These are phyloP conservation scores for Gracilaria domingensis DNA, from an alignment of 23 red algal genomes.

Conservation along the genomic window DNA sequence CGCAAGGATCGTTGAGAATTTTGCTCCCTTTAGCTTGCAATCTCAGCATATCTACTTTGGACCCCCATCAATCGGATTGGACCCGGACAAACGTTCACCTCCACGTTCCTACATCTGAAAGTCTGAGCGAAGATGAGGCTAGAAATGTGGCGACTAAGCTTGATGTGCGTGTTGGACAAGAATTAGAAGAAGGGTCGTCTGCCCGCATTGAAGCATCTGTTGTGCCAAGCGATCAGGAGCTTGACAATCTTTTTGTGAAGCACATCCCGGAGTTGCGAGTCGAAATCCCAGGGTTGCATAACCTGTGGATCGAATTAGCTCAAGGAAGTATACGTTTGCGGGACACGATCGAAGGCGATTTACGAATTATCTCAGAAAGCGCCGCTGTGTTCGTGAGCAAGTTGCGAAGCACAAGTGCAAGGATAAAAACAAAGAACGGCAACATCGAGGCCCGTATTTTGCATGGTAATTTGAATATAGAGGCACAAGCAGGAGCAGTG, in stretches of 20 bases:
- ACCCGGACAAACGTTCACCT: constrained; percentile 29
- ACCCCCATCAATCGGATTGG: constrained; percentile 50
- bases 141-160: neutral
- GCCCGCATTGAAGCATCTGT: constrained; percentile 21
- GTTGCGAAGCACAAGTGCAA: constrained; percentile 37
- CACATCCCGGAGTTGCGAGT: constrained; percentile 38
- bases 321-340: constrained; percentile 40
- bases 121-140: neutral
- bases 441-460: constrained; percentile 32
- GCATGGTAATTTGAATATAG: constrained; percentile 28
- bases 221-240: neutral
- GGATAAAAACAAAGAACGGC: constrained; percentile 23
- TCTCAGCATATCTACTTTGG: constrained; percentile 40
- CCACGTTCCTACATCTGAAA: neutral
- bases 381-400: constrained; percentile 14
- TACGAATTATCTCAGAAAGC: constrained; percentile 19
- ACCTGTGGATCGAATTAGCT: constrained; percentile 52
- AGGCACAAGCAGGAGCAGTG: neutral
- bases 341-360: constrained; percentile 75
- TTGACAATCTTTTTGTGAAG: neutral
- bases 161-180: neutral
- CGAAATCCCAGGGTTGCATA: constrained; percentile 54
- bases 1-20: constrained; percentile 17
- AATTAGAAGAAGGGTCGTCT: neutral
- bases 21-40: constrained; percentile 8